Evolutionary conservation across 73 alveolate species (phyloP), one percentile per base, ranked within the genome.

Genomic region (Paraurostyla sp.): DNA sequence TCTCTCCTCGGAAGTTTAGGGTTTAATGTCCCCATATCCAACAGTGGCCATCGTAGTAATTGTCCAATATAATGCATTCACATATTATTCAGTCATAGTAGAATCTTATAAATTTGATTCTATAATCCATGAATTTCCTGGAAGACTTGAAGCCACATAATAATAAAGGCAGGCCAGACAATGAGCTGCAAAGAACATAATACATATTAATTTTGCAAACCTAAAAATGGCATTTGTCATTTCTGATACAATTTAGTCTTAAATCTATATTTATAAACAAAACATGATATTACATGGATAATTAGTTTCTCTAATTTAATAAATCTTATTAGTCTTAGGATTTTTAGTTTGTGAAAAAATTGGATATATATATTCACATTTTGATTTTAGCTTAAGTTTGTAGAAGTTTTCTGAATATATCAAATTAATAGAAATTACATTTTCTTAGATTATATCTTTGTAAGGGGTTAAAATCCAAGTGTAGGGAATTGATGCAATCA

Each of bases 11-110:
- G 94, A 82, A 42, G 96, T 94, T 3, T 87, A 90, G 33, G 95
- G 93, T 0, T 92, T 86, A 33, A 94, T 94, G 82, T 94, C 98
- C 46, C 98, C 98, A 92, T 94, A 94, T 49, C 98, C 98, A 18
- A 94, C 96, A 7, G 98, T 92, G 32, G 95, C 89, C 82, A 94
- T 94, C 0, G 98, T 94, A 0, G 96, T 94, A 50, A 94, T 71
- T 54, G 98, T 81, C 96, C 96, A 94, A 83, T 94, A 94, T 49
- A 94, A 75, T 20, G 95, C 35, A 38, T 88, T 80, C 29, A 88
- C 89, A 83, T 94, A 94, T 29, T 78, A 38, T 51, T 87, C 96
- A 38, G 30, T 15, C 35, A 16, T 22, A 33, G 69, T 20, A 81
- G 80, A 22, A 41, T 81, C 81, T 23, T 36, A 0, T 2, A 65